Evolutionary conservation across 306 rosid species (phyloP), one percentile per base, ranked within the genome.

Genomic region (Fragaria ananassa): DNA sequence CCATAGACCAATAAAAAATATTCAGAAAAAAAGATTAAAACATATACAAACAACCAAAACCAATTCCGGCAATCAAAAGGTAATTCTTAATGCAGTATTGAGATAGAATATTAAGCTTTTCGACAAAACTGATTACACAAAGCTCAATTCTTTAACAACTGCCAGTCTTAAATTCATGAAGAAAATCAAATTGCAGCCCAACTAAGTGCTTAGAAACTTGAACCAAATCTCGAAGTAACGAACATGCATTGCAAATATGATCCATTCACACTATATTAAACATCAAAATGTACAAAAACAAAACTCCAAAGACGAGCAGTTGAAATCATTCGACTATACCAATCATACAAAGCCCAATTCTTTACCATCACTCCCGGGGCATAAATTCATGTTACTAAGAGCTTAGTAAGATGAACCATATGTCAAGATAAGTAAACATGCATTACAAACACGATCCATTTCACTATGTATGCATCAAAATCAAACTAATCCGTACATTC

Each of bases 1-100:
- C 45, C 13, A 76, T 49, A 69, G 58, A 63, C 82, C n/a, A n/a
- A 72, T 10, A 68, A 56, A 35, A 68, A 47, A 31, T 72, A 77
- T n/a, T n/a, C 14, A 25, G 17, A 62, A 53, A 9, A 29, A 82
- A 13, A 31, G 6, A 10, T 5, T 9, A 72, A 45, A 42, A 63
- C 4, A 39, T 3, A 19, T 23, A 12, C 7, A 54, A 68, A 42
- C 27, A 63, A 21, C 51, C 23, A 27, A 2, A 65, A 3, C 23
- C 42, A 54, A 2, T 61, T 19, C 70, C 41, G 1, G 13, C 74
- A 51, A 78, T n/a, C 53, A 10, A 42, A 58, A 44, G 10, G 5
- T 21, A 29, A 60, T 60, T 60, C 69, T 2, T 5, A 44, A 25
- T 58, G 44, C 44, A 7, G 57, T 25, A 25, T 23, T 39, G 6